Percentiles rank a stretch among this genome's conserved stretches.
These are phyloP conservation scores for Isatis lusitanica DNA, from an alignment of 441 rosid genomes.

Conservation along the genomic window DNA sequence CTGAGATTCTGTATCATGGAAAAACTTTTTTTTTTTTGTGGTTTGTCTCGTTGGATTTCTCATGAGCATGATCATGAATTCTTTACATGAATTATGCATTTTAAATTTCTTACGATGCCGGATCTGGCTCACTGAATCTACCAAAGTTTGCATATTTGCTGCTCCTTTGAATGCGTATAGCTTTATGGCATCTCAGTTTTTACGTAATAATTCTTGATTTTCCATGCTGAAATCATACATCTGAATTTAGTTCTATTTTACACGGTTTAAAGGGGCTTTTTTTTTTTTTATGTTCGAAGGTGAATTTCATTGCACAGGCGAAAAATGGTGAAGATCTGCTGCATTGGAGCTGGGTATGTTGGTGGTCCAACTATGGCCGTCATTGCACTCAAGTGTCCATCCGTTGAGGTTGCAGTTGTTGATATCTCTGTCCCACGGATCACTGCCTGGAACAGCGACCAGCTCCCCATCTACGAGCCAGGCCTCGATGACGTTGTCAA, in stretches of 20 bases:
- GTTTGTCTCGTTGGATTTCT: not conserved
- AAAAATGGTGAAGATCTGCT: conserved; percentile 75
- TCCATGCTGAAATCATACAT: not conserved
- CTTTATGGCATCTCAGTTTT: not conserved
- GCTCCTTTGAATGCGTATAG: not conserved
- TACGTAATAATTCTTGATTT: not conserved
- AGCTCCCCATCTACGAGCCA: conserved; percentile 77
- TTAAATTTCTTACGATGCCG: not conserved
- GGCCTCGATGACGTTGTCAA: conserved; percentile 75
- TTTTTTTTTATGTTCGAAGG: not conserved
- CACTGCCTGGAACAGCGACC: conserved; percentile 74
- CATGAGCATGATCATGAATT: not conserved
- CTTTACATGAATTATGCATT: not conserved
- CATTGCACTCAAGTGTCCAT: conserved; percentile 73
- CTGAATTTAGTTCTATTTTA: not conserved
- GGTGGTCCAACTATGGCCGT: conserved; percentile 90
- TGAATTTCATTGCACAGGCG: not conserved
- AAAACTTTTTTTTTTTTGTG: not conserved
- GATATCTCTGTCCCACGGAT: conserved; percentile 66
- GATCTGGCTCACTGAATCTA: not conserved
- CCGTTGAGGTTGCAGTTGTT: conserved; percentile 70
- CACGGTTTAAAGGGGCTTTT: not conserved
- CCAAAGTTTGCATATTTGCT: not conserved
- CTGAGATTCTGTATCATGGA: not conserved
- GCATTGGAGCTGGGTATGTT: conserved; percentile 85